Base-by-base conservation (phyloP, 176 grass and related monocot genomes). In the Oryza glaberrima region DNA sequence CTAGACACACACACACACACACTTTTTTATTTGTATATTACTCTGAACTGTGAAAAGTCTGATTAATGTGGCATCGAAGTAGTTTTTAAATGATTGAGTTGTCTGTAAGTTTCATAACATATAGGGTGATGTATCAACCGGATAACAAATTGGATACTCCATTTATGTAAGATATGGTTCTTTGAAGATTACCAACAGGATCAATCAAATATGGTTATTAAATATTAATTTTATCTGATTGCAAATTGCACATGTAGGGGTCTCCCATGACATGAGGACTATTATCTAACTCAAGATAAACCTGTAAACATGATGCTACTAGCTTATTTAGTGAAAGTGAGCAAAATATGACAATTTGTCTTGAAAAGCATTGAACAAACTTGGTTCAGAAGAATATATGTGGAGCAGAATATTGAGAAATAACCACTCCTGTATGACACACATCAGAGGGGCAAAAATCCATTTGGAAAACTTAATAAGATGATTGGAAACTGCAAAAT, bases 311-410 rank as follows among this genome's bases (percentile, higher is more conserved):
- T 49, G 47, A 49, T 49, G 47, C 12, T 15, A 49, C 12, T 49
- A 49, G 3, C 47, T 15, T 49, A 49, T 49, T 49, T 15, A 49
- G 13, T 49, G 15, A 49, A 49, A 12, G 15, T 49, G 12, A 32
- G 13, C 47, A 56, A 56, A 56, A 56, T 19, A 56, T 56, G 52
- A 56, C 30, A 63, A 84, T 75, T 83, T 4, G 23, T 76, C 72
- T 80, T 58, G 54, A 81, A 90, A 77, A 67, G 26, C 10, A 78
- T 45, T 65, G 49, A 25, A 28, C 22, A 40, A 79, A 54, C 20
- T 40, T 28, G n/a, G 11, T 8, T 36, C 13, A 80, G 17, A 73
- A 80, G 5, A 80, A 54, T 52, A 80, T 52, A 30, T 36, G 28
- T 66, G 69, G 36, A 45, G n/a, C 25, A 43, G 16, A 74, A 67